phyloP scores from a whole-genome alignment of 2,329 filamentous ascomycete genomes.

The Aphanocladium album region DNA sequence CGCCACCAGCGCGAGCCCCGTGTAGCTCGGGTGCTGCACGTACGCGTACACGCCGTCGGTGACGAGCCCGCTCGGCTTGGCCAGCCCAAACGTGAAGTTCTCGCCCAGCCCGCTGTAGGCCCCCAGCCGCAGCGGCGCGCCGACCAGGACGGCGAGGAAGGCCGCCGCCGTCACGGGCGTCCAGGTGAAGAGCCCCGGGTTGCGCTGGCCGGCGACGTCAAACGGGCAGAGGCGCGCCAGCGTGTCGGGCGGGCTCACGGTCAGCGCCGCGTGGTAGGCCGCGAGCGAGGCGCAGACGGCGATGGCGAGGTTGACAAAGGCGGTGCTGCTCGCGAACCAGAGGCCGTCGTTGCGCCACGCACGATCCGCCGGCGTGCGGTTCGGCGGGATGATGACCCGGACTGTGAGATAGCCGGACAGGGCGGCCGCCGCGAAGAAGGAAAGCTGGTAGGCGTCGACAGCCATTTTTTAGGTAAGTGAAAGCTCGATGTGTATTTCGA shows the following conservation, averaged over 20 bases:
- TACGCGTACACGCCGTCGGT: conserved; percentile 44
- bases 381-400: conserved; percentile 4
- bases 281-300: not conserved
- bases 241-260: not conserved
- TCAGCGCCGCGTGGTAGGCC: not conserved
- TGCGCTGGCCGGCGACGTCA: not conserved
- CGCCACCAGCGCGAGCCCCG: conserved; percentile 34
- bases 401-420: not conserved
- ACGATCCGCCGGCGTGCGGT: conserved; percentile 1
- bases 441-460: not conserved
- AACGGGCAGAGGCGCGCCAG: not conserved
- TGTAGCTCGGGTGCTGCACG: conserved; percentile 50
- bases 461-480: too few species aligned
- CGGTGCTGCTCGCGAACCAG: not conserved
- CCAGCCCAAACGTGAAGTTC: conserved; percentile 50
- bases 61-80: conserved; percentile 38
- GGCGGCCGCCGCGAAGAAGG: not conserved
- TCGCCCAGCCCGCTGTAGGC: conserved; percentile 42
- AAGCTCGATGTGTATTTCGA: too few species aligned
- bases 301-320: not conserved
- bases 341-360: conserved; percentile 7
- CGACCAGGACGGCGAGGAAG: conserved; percentile 21
- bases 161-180: not conserved
- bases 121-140: conserved; percentile 27
- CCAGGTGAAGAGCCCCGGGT: not conserved